Evolutionary conservation across 805 yeast species (phyloP).

Genomic region (Danielia reshetovae): DNA sequence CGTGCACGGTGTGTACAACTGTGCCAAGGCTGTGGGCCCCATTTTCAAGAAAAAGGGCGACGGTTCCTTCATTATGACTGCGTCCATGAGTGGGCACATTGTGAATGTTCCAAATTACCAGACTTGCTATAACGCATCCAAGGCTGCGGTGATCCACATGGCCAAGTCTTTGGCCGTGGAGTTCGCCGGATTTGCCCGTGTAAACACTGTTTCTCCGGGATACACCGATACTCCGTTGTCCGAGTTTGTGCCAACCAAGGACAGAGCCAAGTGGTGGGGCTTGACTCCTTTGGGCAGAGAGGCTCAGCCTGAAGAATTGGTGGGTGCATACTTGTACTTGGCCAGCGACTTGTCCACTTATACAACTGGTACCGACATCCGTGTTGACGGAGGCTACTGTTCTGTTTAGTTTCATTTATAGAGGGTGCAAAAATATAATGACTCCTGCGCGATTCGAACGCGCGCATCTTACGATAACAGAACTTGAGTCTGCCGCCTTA

Average conservation of each 20-base stretch:
- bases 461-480: constrained; percentile 13
- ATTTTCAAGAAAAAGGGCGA: constrained; percentile 67
- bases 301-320: constrained; percentile 20
- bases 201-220: constrained; percentile 20
- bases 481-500: constrained; percentile 17
- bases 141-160: constrained; percentile 21
- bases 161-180: constrained; percentile 21
- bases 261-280: constrained; percentile 21
- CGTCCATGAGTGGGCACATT: constrained; percentile 86
- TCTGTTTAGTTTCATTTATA: constrained; percentile 8
- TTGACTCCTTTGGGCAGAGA: constrained; percentile 22
- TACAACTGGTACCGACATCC: constrained; percentile 20
- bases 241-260: constrained; percentile 17
- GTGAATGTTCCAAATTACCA: constrained; percentile 85
- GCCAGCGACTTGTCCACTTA: constrained; percentile 21
- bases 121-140: constrained; percentile 42
- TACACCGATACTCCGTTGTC: constrained; percentile 20
- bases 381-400: constrained; percentile 22
- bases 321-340: constrained; percentile 21
- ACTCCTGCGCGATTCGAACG: constrained; percentile 11
- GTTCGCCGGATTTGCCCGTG: constrained; percentile 20
- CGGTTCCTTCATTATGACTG: constrained; percentile 81
- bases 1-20: constrained; percentile 31
- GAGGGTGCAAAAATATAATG: constrained; percentile 2
- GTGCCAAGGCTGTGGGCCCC: constrained; percentile 70